Percentiles rank a stretch among this genome's conserved stretches.
Evolutionary conservation across 1,284 basidiomycete genomes (phyloP).

Genomic region (Pseudozyma pruni): DNA sequence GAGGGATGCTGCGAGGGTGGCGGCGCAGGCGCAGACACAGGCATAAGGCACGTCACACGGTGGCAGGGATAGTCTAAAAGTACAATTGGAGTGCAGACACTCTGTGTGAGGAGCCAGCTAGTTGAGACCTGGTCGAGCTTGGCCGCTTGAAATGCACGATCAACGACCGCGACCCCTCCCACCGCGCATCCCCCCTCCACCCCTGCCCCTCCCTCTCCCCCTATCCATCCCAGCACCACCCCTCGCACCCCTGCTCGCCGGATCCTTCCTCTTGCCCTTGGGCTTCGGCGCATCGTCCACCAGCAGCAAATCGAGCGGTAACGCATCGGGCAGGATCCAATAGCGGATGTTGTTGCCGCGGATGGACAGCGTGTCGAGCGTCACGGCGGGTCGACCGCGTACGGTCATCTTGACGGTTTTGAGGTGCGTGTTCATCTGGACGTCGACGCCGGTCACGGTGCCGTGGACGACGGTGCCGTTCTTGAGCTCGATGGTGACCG

Average conservation of each 20-base stretch:
- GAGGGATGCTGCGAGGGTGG: conserved; percentile 36
- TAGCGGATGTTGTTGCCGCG: conserved; percentile 75
- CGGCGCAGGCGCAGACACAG: conserved; percentile 5
- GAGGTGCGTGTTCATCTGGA: conserved; percentile 89
- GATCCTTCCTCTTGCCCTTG: conserved; percentile 72
- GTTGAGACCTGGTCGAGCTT: no score
- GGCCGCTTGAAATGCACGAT: background rate
- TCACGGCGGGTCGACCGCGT: conserved; percentile 81
- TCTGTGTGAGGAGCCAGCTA: no score
- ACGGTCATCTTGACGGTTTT: conserved; percentile 97
- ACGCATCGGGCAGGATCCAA: conserved; percentile 93
- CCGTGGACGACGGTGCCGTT: conserved; percentile 95
- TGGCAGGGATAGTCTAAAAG: conserved; percentile 7
- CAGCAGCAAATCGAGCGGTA: conserved; percentile 93
- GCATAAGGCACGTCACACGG: background rate
- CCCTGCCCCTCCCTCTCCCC: conserved; percentile 57
- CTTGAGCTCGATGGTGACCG: conserved; percentile 97
- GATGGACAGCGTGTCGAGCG: conserved; percentile 70
- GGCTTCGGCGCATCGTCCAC: conserved; percentile 98
- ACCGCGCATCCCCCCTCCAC: conserved; percentile 38
- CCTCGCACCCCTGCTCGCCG: conserved; percentile 21
- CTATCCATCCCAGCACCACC: conserved; percentile 46
- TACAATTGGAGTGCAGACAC: conserved; percentile 3
- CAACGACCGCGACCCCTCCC: conserved; percentile 24
- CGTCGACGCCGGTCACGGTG: conserved; percentile 81